Evolutionary conservation across 2,329 filamentous ascomycete genomes (phyloP), one percentile per base, ranked within the genome.

Genomic region (Aureobasidium vineae): DNA sequence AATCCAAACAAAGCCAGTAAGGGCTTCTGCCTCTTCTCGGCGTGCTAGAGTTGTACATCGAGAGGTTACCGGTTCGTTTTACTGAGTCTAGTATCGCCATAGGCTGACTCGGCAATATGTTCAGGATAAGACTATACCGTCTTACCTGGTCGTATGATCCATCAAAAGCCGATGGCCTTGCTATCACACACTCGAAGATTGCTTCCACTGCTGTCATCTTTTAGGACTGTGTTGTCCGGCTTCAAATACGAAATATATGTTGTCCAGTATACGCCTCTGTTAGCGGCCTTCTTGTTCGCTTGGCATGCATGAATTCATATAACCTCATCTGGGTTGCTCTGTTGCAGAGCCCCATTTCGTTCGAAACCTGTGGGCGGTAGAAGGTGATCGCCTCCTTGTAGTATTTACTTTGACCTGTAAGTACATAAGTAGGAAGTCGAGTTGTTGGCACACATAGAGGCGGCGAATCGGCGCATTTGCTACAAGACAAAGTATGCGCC

Each of bases 401-500:
- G 16, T 10, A 31, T 15, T 15, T 4, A 16, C 15, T n/a, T 49
- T 3, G 45, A 15, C 23, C 23, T 49, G 28, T 21, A 21, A 53
- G 50, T 53, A n/a, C 21, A 54, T 16, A 31, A 36, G 2, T 15
- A 8, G 23, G 26, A 33, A 52, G 49, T 19, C 26, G 28, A 21
- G 26, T n/a, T 52, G 26, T 31, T 52, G 16, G 28, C 41, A 19
- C 19, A 19, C 3, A n/a, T 43, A 50, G 47, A 52, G 26, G 49
- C 49, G 26, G 26, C 49, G 49, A 52, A n/a, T 52, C 49, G 33
- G 49, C 49, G 49, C 49, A n/a, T 52, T 6, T 4, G 28, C 40
- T 3, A 21, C n/a, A 15, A 28, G 57, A 49, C 41, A 49, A n/a
- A 45, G 40, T 36, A 49, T 28, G n/a, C 57, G 57, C 57, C 57